A percentile compares a stretch with the other conserved stretches of the same genome.
Evolutionary conservation across 2,329 filamentous ascomycete species (phyloP).

Genomic region (Grosmannia penicillata): DNA sequence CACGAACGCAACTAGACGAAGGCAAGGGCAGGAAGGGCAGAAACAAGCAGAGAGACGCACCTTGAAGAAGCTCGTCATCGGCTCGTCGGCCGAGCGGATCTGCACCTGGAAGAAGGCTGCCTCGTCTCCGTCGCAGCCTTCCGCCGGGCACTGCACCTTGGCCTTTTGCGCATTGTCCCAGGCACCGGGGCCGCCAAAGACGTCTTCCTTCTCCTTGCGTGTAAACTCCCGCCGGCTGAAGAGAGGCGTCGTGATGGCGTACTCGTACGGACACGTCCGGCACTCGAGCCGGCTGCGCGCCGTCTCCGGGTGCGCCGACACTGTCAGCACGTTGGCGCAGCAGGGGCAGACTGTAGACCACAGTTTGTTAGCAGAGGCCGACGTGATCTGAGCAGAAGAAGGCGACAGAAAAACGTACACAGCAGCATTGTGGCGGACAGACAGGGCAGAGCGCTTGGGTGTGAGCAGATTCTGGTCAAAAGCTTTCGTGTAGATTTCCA

Average conservation of each 20-base stretch:
- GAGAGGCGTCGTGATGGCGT: slow-evolving; percentile 62
- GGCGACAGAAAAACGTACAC: too few relatives aligned
- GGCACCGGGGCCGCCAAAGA: slow-evolving; percentile 74
- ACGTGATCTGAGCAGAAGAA: too few relatives aligned
- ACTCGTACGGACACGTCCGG: slow-evolving; percentile 88
- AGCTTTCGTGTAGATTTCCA: too few relatives aligned
- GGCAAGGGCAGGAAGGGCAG: not conserved
- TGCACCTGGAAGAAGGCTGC: slow-evolving; percentile 95
- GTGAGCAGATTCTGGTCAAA: too few relatives aligned
- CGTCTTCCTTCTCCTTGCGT: slow-evolving; percentile 75
- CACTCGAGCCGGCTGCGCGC: slow-evolving; percentile 79
- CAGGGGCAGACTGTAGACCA: slow-evolving; percentile 74
- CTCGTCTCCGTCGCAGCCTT: slow-evolving; percentile 65
- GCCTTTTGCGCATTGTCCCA: slow-evolving; percentile 89
- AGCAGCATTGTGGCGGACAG: too few relatives aligned
- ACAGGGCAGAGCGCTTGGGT: too few relatives aligned
- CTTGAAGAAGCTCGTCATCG: slow-evolving; percentile 94
- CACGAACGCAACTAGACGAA: not conserved
- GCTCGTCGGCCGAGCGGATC: slow-evolving; percentile 95
- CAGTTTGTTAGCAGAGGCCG: too few relatives aligned
- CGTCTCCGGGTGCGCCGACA: slow-evolving; percentile 38
- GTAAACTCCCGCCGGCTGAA: slow-evolving; percentile 75
- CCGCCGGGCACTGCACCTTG: slow-evolving; percentile 65
- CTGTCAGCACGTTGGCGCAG: slow-evolving; percentile 72
- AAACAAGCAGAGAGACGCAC: slow-evolving; percentile 24